Percentiles rank a stretch among this genome's conserved stretches.
Conservation (phyloP, 192 early-diverging fungal species). For the Glomus cerebriforme region DNA sequence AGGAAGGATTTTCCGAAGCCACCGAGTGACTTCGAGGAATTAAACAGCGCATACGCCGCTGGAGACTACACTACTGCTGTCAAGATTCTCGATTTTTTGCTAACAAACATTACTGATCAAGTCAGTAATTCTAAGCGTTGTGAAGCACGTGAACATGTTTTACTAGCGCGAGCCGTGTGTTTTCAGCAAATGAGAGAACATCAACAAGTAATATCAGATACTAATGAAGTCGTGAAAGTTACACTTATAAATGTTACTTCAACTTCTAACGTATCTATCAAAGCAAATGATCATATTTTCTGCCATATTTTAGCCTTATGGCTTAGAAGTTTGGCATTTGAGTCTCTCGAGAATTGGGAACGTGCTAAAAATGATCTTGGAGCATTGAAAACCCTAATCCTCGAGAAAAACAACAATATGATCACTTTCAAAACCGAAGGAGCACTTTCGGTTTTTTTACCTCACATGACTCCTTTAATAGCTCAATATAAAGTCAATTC, state of each 20-base stretch:
- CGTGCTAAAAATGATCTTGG: constrained; percentile 12
- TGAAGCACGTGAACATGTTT: neutral
- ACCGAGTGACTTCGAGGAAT: neutral
- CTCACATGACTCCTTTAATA: constrained; percentile 15
- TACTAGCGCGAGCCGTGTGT: constrained; percentile 21
- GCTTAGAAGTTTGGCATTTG: constrained; percentile 29
- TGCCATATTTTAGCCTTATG: constrained; percentile 13
- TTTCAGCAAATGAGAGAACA: constrained; percentile 26
- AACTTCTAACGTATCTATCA: neutral
- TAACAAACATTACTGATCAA: neutral
- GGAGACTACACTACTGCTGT: constrained; percentile 27
- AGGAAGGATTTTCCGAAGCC: constrained; percentile 4
- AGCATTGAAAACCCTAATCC: neutral
- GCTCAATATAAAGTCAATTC: neutral
- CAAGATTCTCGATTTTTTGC: neutral
- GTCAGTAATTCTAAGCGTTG: neutral
- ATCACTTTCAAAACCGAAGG: neutral
- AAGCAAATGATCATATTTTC: neutral
- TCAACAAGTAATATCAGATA: neutral
- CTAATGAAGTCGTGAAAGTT: neutral
- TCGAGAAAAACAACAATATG: neutral
- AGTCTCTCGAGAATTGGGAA: constrained; percentile 19
- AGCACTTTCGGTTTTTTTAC: neutral
- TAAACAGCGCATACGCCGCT: constrained; percentile 11
- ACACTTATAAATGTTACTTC: neutral